Evolutionary conservation across 805 yeast species (phyloP).

Genomic region (Wickerhamiella domercqiae): DNA sequence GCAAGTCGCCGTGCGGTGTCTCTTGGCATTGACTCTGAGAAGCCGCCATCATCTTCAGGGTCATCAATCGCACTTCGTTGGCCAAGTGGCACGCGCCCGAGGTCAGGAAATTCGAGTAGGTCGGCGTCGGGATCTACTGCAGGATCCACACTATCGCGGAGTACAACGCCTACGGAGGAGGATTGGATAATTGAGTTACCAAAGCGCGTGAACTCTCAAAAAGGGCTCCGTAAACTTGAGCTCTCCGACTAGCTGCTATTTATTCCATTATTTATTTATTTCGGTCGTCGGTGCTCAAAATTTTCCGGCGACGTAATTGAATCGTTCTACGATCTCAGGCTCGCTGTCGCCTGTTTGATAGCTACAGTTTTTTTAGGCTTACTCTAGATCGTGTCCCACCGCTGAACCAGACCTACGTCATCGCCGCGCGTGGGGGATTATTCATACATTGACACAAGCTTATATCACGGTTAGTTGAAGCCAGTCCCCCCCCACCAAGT

Average conservation of each 20-base stretch:
- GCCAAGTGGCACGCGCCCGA: neutral
- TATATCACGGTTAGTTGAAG: no score
- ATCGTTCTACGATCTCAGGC: no score
- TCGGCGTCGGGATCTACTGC: conserved; percentile 9
- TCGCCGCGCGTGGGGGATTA: no score
- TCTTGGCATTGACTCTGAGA: conserved; percentile 14
- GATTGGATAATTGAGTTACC: conserved; percentile 6
- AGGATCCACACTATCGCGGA: conserved; percentile 14
- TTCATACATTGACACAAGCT: no score
- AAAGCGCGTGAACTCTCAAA: conserved; percentile 12
- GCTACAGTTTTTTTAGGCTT: no score
- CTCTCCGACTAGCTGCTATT: conserved; percentile 3
- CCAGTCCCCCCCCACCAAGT: no score
- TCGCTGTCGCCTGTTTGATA: no score
- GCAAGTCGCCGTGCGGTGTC: conserved; percentile 13
- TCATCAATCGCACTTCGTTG: neutral
- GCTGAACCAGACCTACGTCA: no score
- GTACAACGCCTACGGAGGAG: conserved; percentile 11
- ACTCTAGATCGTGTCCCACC: no score
- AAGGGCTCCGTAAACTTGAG: conserved; percentile 13
- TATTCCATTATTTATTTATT: conserved; percentile 3
- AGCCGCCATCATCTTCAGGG: neutral
- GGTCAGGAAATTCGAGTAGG: conserved; percentile 9
- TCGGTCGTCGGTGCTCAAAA: neutral
- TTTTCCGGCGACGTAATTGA: no score